These are phyloP conservation scores for Trichoderma atrobrunneum DNA, from an alignment of 2,329 filamentous ascomycete species.

Conservation along the genomic window DNA sequence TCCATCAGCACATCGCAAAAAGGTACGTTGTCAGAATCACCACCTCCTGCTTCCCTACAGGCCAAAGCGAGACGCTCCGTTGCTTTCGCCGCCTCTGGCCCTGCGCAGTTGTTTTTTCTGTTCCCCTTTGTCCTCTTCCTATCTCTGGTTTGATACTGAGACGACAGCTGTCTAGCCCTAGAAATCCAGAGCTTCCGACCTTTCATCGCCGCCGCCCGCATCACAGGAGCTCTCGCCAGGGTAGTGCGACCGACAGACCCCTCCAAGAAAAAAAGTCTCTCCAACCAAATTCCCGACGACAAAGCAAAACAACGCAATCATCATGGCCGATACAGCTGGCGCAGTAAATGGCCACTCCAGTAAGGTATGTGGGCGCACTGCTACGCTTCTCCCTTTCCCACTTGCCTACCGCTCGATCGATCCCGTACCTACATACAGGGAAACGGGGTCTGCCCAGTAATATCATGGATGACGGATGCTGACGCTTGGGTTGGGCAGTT, in stretches of 20 bases:
- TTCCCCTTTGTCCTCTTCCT: background rate
- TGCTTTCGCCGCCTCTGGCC: constrained; percentile 15
- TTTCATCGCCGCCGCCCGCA: background rate
- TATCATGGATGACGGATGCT: constrained; percentile 43
- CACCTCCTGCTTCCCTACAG: background rate
- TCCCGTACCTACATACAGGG: constrained; percentile 10
- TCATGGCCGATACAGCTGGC: constrained; percentile 34
- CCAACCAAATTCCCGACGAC: constrained; percentile 36
- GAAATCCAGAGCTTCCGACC: background rate
- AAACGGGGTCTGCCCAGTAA: constrained; percentile 1
- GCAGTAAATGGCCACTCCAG: constrained; percentile 49
- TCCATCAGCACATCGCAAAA: background rate
- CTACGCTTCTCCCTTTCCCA: constrained; percentile 21
- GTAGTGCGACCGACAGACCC: constrained; percentile 3
- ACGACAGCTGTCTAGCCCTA: background rate
- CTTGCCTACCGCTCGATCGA: constrained; percentile 5
- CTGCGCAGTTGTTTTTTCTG: constrained; percentile 13
- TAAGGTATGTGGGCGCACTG: constrained; percentile 44
- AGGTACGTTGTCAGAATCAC: background rate
- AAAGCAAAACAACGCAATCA: constrained; percentile 28
- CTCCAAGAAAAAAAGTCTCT: background rate
- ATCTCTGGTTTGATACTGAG: background rate
- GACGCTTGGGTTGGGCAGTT: constrained; percentile 24
- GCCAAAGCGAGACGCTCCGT: background rate
- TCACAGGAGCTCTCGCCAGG: background rate